These are phyloP conservation scores for Rhizopus stolonifer DNA, from an alignment of 371 early-diverging fungal genomes.

Conservation along the genomic window DNA sequence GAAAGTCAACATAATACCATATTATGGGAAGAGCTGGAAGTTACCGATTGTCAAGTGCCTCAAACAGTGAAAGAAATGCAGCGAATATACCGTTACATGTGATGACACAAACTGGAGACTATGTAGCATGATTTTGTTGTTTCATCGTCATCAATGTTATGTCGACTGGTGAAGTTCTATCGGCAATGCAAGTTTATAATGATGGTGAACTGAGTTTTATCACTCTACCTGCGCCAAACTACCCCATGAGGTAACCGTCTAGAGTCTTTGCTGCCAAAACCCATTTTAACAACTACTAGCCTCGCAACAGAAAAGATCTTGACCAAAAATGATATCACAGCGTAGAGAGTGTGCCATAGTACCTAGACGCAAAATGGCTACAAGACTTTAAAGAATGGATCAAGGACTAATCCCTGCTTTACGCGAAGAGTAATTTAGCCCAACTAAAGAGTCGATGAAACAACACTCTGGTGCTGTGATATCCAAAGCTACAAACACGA, in stretches of 20 bases:
- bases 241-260: constrained; percentile 2
- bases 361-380: constrained; percentile 1
- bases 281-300: constrained; percentile 1
- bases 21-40: constrained; percentile 5
- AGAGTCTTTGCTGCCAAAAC: not conserved
- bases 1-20: too few relatives aligned
- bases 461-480: constrained; percentile 1
- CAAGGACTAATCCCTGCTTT: constrained; percentile 1
- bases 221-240: constrained; percentile 21
- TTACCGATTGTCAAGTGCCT: constrained; percentile 1
- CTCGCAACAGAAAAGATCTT: constrained; percentile 2
- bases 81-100: constrained; percentile 29
- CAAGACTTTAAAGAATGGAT: constrained; percentile 3
- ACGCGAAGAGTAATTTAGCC: constrained; percentile 1
- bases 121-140: constrained; percentile 38
- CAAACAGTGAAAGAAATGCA: constrained; percentile 21
- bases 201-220: constrained; percentile 30
- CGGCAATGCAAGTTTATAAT: constrained; percentile 36
- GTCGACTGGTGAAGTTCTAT: constrained; percentile 24
- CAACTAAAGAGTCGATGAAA: constrained; percentile 1
- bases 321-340: not conserved
- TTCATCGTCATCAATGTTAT: constrained; percentile 37
- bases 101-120: constrained; percentile 4
- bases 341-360: constrained; percentile 2
- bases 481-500: not conserved